Conservation (phyloP, 345 rosid genomes). For the Triadica sebifera region DNA sequence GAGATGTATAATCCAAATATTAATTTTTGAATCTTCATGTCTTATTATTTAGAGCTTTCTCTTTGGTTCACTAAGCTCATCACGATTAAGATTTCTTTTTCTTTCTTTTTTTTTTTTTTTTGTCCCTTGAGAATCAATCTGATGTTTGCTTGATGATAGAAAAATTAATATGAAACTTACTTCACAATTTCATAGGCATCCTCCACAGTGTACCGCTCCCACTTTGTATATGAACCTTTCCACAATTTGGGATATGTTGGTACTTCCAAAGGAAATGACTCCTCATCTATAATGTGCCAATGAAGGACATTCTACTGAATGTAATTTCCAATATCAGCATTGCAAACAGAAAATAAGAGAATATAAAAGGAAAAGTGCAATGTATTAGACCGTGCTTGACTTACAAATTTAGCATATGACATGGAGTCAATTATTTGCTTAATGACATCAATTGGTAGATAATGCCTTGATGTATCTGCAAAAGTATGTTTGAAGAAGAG, state of each 20-base stretch:
- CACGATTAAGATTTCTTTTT: background rate
- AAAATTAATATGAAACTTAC: conserved; percentile 38
- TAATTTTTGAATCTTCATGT: too few relatives aligned
- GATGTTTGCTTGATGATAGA: background rate
- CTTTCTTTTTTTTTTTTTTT: background rate
- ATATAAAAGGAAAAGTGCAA: conserved; percentile 13
- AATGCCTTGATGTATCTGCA: conserved; percentile 96
- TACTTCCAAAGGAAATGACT: conserved; percentile 92
- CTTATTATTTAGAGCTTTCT: background rate
- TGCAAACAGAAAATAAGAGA: conserved; percentile 8
- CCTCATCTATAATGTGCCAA: conserved; percentile 92
- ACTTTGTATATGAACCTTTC: conserved; percentile 83
- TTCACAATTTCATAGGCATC: conserved; percentile 85
- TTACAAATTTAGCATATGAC: conserved; percentile 93
- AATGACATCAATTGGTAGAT: conserved; percentile 64
- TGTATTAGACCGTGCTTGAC: conserved; percentile 4
- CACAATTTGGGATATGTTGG: conserved; percentile 84
- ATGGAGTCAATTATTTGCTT: conserved; percentile 85
- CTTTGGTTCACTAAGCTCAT: background rate
- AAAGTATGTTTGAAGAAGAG: conserved; percentile 8
- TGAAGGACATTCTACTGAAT: conserved; percentile 86
- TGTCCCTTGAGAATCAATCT: background rate
- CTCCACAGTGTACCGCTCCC: conserved; percentile 90
- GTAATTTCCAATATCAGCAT: conserved; percentile 38
- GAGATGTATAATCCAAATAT: background rate